A percentile compares a stretch with the other conserved stretches of the same genome.
phyloP scores from a whole-genome alignment of 2,329 filamentous ascomycete genomes.

The Stachybotrys chartarum region DNA sequence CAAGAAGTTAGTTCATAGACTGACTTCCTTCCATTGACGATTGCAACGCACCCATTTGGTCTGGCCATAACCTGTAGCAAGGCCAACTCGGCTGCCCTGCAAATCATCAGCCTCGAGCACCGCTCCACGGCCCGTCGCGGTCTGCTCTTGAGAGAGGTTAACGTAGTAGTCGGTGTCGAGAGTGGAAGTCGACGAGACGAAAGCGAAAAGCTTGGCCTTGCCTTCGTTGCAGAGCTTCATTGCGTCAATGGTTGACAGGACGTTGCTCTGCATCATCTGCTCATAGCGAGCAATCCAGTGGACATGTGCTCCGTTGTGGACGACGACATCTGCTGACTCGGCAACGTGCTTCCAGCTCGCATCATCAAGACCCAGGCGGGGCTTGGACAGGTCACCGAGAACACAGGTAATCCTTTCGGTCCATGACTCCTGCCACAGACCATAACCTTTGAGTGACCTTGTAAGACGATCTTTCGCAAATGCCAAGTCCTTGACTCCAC shows the following conservation, averaged over 20 bases:
- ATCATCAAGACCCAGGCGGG: slow-evolving; percentile 63
- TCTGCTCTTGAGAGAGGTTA: slow-evolving; percentile 51
- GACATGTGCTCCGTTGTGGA: slow-evolving; percentile 77
- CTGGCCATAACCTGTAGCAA: slow-evolving; percentile 86
- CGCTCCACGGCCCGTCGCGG: slow-evolving; percentile 49
- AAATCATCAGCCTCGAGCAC: slow-evolving; percentile 74
- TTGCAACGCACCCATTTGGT: slow-evolving; percentile 65
- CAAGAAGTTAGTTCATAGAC: neutral
- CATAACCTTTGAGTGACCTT: slow-evolving; percentile 66
- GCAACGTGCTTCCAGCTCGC: slow-evolving; percentile 58
- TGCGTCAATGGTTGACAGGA: slow-evolving; percentile 68
- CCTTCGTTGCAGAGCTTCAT: slow-evolving; percentile 70
- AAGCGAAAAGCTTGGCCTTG: slow-evolving; percentile 69
- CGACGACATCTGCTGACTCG: slow-evolving; percentile 61
- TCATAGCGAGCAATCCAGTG: slow-evolving; percentile 80
- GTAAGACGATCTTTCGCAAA: slow-evolving; percentile 58
- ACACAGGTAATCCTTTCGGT: slow-evolving; percentile 56
- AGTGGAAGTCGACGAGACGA: slow-evolving; percentile 70
- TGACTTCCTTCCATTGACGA: neutral
- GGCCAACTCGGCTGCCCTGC: slow-evolving; percentile 64
- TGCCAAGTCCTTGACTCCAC: slow-evolving; percentile 52
- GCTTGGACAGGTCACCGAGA: slow-evolving; percentile 66
- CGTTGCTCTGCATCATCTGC: slow-evolving; percentile 65
- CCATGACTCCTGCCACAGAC: slow-evolving; percentile 72
- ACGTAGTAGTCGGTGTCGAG: slow-evolving; percentile 80